phyloP scores from a whole-genome alignment of 345 rosid genomes.

The Rhizophora mangle region DNA sequence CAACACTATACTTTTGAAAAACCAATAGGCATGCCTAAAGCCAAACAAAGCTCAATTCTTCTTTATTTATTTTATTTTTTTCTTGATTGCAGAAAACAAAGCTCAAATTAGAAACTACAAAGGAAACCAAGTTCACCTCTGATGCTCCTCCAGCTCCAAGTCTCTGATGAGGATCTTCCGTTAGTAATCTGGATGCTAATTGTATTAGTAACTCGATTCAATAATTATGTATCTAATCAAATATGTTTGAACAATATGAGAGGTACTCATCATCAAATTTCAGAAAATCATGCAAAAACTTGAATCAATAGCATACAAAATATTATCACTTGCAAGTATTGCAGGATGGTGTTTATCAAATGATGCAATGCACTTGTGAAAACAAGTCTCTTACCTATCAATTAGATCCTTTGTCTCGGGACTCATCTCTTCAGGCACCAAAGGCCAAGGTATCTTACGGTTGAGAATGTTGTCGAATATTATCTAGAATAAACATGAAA shows the following conservation, averaged over 20 bases:
- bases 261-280: background rate
- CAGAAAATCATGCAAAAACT: background rate
- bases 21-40: constrained; percentile 1
- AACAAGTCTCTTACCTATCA: constrained; percentile 55
- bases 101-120: constrained; percentile 7
- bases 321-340: background rate
- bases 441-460: constrained; percentile 96
- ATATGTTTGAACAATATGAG: background rate
- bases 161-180: constrained; percentile 97
- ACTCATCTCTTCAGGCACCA: constrained; percentile 79
- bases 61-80: too few species aligned
- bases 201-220: constrained; percentile 1
- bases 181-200: constrained; percentile 62
- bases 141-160: constrained; percentile 95
- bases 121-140: constrained; percentile 53
- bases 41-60: background rate
- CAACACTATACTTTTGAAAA: background rate
- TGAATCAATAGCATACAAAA: background rate
- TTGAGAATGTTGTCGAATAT: constrained; percentile 98
- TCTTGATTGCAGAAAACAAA: background rate
- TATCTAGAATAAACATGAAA: constrained; percentile 50
- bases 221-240: background rate
- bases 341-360: too few species aligned
- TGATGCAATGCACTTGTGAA: too few species aligned
- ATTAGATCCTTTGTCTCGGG: constrained; percentile 80